Base-by-base conservation (phyloP, 2,329 filamentous ascomycete genomes). In the Lojkania enalia region DNA sequence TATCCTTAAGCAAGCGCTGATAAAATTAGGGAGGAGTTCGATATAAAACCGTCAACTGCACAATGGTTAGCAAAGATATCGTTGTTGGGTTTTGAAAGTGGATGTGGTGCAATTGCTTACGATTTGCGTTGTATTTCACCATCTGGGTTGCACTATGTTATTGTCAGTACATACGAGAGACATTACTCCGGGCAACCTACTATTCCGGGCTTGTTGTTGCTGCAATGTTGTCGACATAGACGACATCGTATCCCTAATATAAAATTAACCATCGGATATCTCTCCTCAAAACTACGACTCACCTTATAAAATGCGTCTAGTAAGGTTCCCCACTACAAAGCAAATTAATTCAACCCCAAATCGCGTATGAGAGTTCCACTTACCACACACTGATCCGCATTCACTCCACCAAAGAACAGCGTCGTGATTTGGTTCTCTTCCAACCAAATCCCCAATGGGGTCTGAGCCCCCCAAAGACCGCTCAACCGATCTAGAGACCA, bases 351-450 rank as follows among this genome's bases (percentile, higher is more conserved):
- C 36, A 13, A 2, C 19, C 11, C 9, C 3, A 9, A 3, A 18
- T 13, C 7, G 5, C 12, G 16, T 11, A n/a, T 31, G n/a, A 31
- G 5, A 25, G 13, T 18, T n/a, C n/a, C n/a, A 48, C 48, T 48
- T 32, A 52, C 48, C 7, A 71, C 55, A 39, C 67, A 70, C 51
- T 69, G 67, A 47, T 69, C 67, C 21, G 67, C 66, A 55, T 71
- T 70, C 35, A 69, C 63, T 20, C 67, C 67, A 12, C 63, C 61
- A 41, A 71, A 70, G 21, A 71, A 57, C 32, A 67, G 52, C 3
- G 66, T 70, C 50, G 66, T 67, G 55, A 69, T 70, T 27, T 60
- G 60, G 35, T 63, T 66, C 43, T 61, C 56, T 20, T 58, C 46
- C 27, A 70, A 48, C 54, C 59, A 70, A 33, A 61, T 52, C 42